Evolutionary conservation across 495 filamentous ascomycete genomes (phyloP), one percentile per base, ranked within the genome.

Genomic region (Ramalina intermedia): DNA sequence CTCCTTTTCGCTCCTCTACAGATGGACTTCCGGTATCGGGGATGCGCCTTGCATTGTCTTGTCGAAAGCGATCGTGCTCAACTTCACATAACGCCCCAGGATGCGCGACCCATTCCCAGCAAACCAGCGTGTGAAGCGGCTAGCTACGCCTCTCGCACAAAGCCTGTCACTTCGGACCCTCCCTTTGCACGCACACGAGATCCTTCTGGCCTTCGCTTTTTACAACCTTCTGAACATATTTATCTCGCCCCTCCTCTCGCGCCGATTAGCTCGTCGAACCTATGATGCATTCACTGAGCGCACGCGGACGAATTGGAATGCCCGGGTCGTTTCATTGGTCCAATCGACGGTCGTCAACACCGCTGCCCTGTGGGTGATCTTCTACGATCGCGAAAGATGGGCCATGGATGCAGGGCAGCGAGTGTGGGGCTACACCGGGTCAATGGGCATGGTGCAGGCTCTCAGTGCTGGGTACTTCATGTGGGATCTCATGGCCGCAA

Each of bases 391-490:
- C 33, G 86, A 95, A 67, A 75, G 93, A 46, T 70, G 65, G 53
- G 66, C 62, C 35, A 89, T 91, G 81, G 72, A 74, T 50, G 72
- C 72, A 59, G 66, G 76, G 41, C 79, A 87, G 63, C 76, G 89
- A 18, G 72, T 96, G 23, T 94, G 82, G 73, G 91, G 86, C 14
- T 96, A 99, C 60, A 89, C 83, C 7, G 85, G 86, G n/a, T 75
- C 71, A n/a, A 74, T 71, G 23, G 89, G 85, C 21, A 73, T 96
- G 66, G 77, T 95, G 40, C 82, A 87, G 61, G 84, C 79, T n/a
- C 72, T 95, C 50, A 89, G 87, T 0, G 72, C 78, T 1, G 91
- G 93, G n/a, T 99, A 99, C 62, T 99, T 99, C 58, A 61, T 95
- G 50, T 99, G 90, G 78, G 91, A 99, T 60, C 60, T 96, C 48